Percentiles rank a stretch among this genome's conserved stretches.
phyloP scores from a whole-genome alignment of 257 asterid genomes.

The Knoxia roxburghii region DNA sequence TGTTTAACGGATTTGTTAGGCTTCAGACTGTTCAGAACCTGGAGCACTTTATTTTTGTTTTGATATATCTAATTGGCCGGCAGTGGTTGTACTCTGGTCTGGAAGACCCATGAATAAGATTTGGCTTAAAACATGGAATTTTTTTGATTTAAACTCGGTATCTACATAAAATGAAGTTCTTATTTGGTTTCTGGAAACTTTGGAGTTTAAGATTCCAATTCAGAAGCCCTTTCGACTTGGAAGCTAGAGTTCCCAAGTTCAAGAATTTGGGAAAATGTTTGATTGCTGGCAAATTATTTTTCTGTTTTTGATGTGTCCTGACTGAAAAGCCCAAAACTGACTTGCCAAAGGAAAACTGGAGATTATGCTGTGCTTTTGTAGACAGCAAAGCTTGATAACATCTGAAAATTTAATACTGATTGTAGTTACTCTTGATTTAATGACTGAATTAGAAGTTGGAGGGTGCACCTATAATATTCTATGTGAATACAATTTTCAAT shows the following conservation, averaged over 20 bases:
- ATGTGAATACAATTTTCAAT: neutral
- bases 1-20: neutral
- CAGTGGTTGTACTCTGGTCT: neutral
- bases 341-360: conserved; percentile 6
- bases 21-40: neutral
- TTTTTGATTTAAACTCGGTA: too few relatives aligned
- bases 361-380: neutral
- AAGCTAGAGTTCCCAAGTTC: neutral
- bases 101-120: neutral
- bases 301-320: neutral
- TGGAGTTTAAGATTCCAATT: neutral
- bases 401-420: neutral
- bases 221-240: neutral
- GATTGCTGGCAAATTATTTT: neutral
- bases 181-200: neutral
- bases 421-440: neutral
- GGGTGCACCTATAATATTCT: neutral
- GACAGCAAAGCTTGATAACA: neutral
- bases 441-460: neutral
- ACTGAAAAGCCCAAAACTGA: neutral
- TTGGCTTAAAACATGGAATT: neutral
- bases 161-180: neutral
- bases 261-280: neutral
- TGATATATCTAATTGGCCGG: neutral
- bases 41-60: neutral